A percentile compares a stretch with the other conserved stretches of the same genome.
Evolutionary conservation across 345 rosid genomes (phyloP).

Genomic region (Passiflora organensis): DNA sequence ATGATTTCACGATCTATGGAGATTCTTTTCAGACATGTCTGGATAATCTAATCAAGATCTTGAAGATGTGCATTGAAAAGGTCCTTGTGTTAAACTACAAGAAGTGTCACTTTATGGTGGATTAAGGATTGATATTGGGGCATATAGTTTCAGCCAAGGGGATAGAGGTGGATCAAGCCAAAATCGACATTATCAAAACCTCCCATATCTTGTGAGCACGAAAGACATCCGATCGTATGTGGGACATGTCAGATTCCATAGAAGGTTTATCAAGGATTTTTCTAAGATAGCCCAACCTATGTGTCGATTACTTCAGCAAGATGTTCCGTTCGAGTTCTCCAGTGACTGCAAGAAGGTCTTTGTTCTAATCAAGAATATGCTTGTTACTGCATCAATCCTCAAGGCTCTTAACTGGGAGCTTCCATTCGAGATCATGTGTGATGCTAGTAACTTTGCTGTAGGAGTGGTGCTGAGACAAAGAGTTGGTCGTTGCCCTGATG

Average conservation of each 20-base stretch:
- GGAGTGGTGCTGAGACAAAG: neutral
- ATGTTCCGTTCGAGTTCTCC: too few relatives aligned
- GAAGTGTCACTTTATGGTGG: neutral
- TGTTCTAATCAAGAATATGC: too few relatives aligned
- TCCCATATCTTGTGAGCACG: too few relatives aligned
- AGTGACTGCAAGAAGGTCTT: too few relatives aligned
- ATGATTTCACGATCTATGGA: too few relatives aligned
- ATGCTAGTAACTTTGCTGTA: neutral
- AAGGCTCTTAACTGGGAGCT: neutral
- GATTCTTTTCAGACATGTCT: neutral
- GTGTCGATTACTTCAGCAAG: neutral
- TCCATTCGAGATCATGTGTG: neutral
- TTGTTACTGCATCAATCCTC: neutral
- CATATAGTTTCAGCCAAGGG: too few relatives aligned
- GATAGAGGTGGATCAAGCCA: too few relatives aligned
- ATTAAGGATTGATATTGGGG: too few relatives aligned
- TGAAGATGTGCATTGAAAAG: neutral
- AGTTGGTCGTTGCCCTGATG: neutral
- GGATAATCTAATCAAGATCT: neutral
- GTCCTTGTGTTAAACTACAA: neutral
- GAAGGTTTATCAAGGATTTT: too few relatives aligned
- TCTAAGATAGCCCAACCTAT: neutral
- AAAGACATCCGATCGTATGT: too few relatives aligned
- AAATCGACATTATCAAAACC: too few relatives aligned
- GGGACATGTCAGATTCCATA: too few relatives aligned